Evolutionary conservation across 2,329 filamentous ascomycete genomes (phyloP).

Genomic region (Bipolaris cookei): DNA sequence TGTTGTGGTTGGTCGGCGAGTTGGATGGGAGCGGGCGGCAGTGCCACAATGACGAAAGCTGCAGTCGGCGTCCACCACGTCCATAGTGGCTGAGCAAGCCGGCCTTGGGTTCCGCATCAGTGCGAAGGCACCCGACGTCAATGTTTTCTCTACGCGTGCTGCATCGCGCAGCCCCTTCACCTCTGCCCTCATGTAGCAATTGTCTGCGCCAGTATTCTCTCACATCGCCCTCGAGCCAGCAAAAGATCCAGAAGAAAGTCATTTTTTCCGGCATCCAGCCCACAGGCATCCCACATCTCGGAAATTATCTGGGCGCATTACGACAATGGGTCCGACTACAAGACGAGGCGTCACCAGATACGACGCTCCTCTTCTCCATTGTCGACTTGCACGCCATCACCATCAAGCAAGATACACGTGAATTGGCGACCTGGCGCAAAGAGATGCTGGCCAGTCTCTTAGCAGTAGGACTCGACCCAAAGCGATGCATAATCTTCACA

Average conservation of each 20-base stretch:
- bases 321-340: conserved; percentile 86
- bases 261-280: conserved; percentile 98
- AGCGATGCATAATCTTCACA: conserved; percentile 79
- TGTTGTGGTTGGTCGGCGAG: conserved; percentile 18
- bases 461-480: conserved; percentile 81
- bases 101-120: conserved; percentile 4
- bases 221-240: neutral
- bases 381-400: conserved; percentile 97
- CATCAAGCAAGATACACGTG: conserved; percentile 64
- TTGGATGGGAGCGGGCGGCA: conserved; percentile 24
- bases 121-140: conserved; percentile 17
- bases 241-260: conserved; percentile 20
- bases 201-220: conserved; percentile 17
- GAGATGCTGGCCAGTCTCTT: conserved; percentile 81
- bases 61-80: conserved; percentile 1
- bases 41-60: conserved; percentile 41
- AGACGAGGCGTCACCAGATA: conserved; percentile 61
- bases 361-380: conserved; percentile 79
- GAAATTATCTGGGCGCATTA: conserved; percentile 92
- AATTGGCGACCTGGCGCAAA: conserved; percentile 69
- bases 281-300: conserved; percentile 89
- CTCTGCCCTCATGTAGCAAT: conserved; percentile 13
- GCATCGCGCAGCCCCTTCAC: conserved; percentile 23
- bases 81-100: conserved; percentile 23
- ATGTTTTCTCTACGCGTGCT: conserved; percentile 32